Base-by-base conservation (phyloP, 306 rosid genomes). In the Delonix regia region DNA sequence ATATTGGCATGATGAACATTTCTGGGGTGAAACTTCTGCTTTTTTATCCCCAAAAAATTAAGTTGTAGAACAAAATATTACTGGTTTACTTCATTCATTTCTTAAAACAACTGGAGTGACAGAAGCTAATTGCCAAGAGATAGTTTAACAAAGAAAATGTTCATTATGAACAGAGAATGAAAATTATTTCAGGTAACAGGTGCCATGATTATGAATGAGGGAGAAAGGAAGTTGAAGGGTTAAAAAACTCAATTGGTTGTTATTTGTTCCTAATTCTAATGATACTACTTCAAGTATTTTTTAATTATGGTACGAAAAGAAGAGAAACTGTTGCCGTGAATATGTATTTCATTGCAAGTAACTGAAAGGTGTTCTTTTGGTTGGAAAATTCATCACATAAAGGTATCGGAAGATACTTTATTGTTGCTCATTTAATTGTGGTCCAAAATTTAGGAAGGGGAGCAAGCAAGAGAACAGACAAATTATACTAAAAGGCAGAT, bases 321-420 rank as follows among this genome's bases (percentile, higher is more conserved):
- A 85, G 80, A 71, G 86, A 75, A 75, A 82, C 55, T 75, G 28
- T 71, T 48, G 7, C 73, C 82, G 78, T 61, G 75, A 47, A 62
- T 76, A 44, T 39, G 62, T 11, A 68, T 64, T 71, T 64, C 39
- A 71, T 53, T 59, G 69, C 81, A 77, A 73, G 71, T 80, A 73
- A 83, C 84, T 62, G 78, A 60, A 73, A 79, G 76, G 60, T 65
- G 71, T 80, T 69, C 71, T 83, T 84, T 75, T 84, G 81, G 79
- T 78, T 55, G 77, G 78, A 69, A 76, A 69, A 69, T 57, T 69
- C 64, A 74, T 62, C 81, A 69, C 51, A 63, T 74, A 77, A 77
- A 77, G 76, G 62, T 80, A 81, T 73, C 72, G 70, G 89, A 18
- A 83, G 93, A 88, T 87, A 82, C 85, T 90, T 91, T 71, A 66